Percentiles rank a stretch among this genome's conserved stretches.
Conservation (phyloP, 2,329 filamentous ascomycete genomes). For the Trichoderma sp. region DNA sequence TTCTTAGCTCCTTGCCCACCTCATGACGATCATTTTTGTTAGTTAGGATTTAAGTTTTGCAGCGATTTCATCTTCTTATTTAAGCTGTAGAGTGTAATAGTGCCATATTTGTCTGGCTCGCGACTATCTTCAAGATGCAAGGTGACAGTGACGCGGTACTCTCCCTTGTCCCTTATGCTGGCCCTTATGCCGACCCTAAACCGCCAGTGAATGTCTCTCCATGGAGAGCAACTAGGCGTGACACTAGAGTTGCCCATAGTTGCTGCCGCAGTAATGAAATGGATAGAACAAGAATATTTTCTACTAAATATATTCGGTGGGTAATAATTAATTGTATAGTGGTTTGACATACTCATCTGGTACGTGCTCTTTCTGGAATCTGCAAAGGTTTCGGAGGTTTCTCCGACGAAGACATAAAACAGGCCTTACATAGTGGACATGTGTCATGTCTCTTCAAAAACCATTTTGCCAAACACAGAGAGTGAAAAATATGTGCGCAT, state of each 20-base stretch:
- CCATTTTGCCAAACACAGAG: conserved; percentile 22
- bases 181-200: not conserved
- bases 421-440: conserved; percentile 23
- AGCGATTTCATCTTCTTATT: not conserved
- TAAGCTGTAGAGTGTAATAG: not conserved
- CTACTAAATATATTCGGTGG: not conserved
- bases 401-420: conserved; percentile 4
- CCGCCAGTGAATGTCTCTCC: not conserved
- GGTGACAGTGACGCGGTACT: not conserved
- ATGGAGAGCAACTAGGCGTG: no score
- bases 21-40: no score
- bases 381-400: not conserved
- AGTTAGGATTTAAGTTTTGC: no score
- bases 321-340: not conserved
- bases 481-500: conserved; percentile 24
- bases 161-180: no score
- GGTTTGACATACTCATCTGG: not conserved
- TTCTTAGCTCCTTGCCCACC: not conserved
- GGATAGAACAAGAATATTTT: no score
- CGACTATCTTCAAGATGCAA: not conserved
- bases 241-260: not conserved
- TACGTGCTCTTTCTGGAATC: not conserved
- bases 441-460: conserved; percentile 22
- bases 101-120: not conserved
- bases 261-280: not conserved